Evolutionary conservation across 352 stramenopile genomes (phyloP).

Genomic region (Albugo laibachii): DNA sequence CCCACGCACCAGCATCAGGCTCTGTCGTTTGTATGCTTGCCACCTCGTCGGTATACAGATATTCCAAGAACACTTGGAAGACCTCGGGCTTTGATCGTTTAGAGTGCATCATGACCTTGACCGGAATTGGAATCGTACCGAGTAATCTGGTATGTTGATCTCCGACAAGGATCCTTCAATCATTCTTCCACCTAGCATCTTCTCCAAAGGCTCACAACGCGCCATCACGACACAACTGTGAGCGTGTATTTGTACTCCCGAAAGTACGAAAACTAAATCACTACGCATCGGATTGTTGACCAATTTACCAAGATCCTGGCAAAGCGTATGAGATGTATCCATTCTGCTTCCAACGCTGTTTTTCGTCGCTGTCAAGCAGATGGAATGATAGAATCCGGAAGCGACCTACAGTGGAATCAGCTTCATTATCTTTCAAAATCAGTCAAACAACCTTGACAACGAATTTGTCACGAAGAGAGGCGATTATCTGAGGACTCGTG

Average conservation of each 20-base stretch:
- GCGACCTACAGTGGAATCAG: constrained; percentile 28
- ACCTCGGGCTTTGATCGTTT: constrained; percentile 27
- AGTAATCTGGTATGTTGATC: constrained; percentile 58
- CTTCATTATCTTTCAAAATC: not conserved
- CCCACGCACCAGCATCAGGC: constrained; percentile 18
- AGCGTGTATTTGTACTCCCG: constrained; percentile 39
- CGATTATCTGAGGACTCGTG: constrained; percentile 46
- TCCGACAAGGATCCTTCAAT: constrained; percentile 43
- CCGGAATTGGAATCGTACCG: constrained; percentile 11
- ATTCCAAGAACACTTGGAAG: constrained; percentile 73
- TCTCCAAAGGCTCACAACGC: constrained; percentile 74
- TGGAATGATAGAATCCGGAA: constrained; percentile 85
- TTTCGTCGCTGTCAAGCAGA: constrained; percentile 23
- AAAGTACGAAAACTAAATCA: constrained; percentile 71
- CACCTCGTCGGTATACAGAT: constrained; percentile 78
- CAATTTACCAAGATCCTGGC: constrained; percentile 49
- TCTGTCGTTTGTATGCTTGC: constrained; percentile 13
- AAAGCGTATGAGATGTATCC: constrained; percentile 17
- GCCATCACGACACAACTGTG: constrained; percentile 78
- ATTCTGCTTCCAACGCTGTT: not conserved
- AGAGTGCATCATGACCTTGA: not conserved
- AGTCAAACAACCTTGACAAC: constrained; percentile 43
- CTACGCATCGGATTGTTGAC: constrained; percentile 68
- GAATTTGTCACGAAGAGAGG: constrained; percentile 24
- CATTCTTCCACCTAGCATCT: constrained; percentile 81